Evolutionary conservation across 139 green algal species (phyloP).

Genomic region (Asterochloris erici): DNA sequence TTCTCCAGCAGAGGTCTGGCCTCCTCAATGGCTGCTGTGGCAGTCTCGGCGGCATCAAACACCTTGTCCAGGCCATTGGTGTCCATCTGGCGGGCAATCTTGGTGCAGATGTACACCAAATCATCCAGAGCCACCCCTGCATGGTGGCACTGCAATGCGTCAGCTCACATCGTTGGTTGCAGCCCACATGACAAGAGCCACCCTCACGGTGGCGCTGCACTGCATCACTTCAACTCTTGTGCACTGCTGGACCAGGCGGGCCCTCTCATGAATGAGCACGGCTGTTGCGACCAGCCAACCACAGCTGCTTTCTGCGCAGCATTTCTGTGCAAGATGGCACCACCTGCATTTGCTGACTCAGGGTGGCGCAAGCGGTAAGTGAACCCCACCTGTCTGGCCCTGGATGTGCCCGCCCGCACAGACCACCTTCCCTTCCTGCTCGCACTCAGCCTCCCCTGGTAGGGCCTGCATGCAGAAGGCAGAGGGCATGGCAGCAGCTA

Average conservation of each 20-base stretch:
- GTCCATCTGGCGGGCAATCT: conserved; percentile 89
- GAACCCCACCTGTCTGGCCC: conserved; percentile 64
- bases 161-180: background rate
- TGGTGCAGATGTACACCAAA: conserved; percentile 89
- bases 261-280: no score
- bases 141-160: background rate
- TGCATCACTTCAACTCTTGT: no score
- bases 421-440: conserved; percentile 86
- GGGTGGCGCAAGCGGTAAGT: background rate
- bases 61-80: conserved; percentile 60
- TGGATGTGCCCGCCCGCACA: conserved; percentile 83
- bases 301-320: no score
- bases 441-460: conserved; percentile 77
- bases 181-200: background rate
- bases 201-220: no score
- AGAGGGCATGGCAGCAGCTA: no score
- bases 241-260: no score
- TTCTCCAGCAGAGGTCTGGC: conserved; percentile 66
- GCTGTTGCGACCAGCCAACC: no score
- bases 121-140: conserved; percentile 92
- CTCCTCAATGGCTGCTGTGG: conserved; percentile 62
- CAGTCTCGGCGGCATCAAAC: conserved; percentile 79
- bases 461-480: conserved; percentile 30
- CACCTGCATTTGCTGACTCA: no score
- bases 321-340: no score